Base-by-base conservation (phyloP, 257 asterid genomes). In the Penstemon eatonii region DNA sequence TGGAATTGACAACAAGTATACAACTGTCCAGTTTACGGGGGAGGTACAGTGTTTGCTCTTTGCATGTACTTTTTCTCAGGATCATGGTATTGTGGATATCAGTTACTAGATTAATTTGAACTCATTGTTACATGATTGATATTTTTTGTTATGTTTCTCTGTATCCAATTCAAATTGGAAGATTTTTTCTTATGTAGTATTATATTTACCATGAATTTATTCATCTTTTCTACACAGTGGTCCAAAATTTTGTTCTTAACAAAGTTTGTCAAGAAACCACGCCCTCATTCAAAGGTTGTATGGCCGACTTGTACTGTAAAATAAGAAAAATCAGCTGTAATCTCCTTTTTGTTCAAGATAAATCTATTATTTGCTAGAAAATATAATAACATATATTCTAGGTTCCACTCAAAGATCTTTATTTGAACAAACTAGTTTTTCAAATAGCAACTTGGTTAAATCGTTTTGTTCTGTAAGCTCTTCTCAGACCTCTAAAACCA, bases 1-100 rank as follows among this genome's bases (percentile, higher is more conserved):
- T 65, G 98, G 98, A 79, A 92, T 92, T 53, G 98, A 92, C 83
- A 92, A 87, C 85, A 92, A 92, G 74, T 92, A 81, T 76, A 92
- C 98, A 44, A 92, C 96, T 3, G 98, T 92, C 73, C 98, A 92
- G 85, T 92, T 92, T 82, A 92, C 98, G 0, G 96, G 98, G 79
- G 98, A 92, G 96, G 96, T 89, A 85, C 59, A 50, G 40, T 68
- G 25, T 37, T 52, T 56, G 59, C 42, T 19, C 58, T 19, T 44
- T 72, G 15, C 7, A 10, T 42, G 45, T n/a, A 19, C 18, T 55
- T 49, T 49, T 11, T 49, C 54, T 49, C 54, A 49, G 19, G n/a
- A 49, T 9, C n/a, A 9, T 8, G n/a, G 15, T 25, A 25, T 25
- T 25, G 33, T 25, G 33, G 33, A 25, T 25, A 25, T 25, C 33